Percentiles rank a stretch among this genome's conserved stretches.
These are phyloP conservation scores for Peronosclerospora sorghi DNA, from an alignment of 352 stramenopile genomes.

Conservation along the genomic window DNA sequence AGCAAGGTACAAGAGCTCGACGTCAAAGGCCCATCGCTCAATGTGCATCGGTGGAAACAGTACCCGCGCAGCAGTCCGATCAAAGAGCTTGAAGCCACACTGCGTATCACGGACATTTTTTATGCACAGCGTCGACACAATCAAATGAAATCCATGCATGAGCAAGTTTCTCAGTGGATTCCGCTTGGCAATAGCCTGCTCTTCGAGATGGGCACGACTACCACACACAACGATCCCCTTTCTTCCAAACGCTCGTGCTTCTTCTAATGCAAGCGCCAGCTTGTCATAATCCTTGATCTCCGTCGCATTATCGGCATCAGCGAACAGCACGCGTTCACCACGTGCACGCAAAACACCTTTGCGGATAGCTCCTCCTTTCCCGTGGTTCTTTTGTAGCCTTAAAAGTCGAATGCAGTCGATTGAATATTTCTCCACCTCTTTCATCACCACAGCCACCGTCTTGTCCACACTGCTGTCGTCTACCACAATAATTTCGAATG, in stretches of 20 bases:
- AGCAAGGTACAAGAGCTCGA: constrained; percentile 88
- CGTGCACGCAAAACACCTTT: constrained; percentile 81
- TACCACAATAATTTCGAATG: constrained; percentile 88
- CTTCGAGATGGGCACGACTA: constrained; percentile 84
- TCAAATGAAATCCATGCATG: constrained; percentile 89
- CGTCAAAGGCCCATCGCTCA: constrained; percentile 91
- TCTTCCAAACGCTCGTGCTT: constrained; percentile 10
- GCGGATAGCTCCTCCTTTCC: constrained; percentile 86
- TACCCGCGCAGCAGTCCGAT: constrained; percentile 63
- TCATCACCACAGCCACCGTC: constrained; percentile 61
- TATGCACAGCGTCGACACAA: constrained; percentile 82
- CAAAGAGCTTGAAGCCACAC: constrained; percentile 93
- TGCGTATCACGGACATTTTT: constrained; percentile 87
- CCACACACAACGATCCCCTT: constrained; percentile 79
- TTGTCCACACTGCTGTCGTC: constrained; percentile 86
- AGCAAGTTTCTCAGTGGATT: constrained; percentile 83
- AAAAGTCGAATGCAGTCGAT: constrained; percentile 64
- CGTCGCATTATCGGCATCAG: constrained; percentile 89
- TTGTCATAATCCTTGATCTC: constrained; percentile 85
- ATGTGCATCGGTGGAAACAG: constrained; percentile 90
- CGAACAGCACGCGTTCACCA: constrained; percentile 81
- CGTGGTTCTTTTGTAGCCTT: constrained; percentile 76
- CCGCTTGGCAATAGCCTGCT: constrained; percentile 75
- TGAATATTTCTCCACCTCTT: constrained; percentile 36
- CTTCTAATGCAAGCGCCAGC: constrained; percentile 42